Evolutionary conservation across 805 yeast species (phyloP), one percentile per base, ranked within the genome.

Genomic region (Pichia membranifaciens): DNA sequence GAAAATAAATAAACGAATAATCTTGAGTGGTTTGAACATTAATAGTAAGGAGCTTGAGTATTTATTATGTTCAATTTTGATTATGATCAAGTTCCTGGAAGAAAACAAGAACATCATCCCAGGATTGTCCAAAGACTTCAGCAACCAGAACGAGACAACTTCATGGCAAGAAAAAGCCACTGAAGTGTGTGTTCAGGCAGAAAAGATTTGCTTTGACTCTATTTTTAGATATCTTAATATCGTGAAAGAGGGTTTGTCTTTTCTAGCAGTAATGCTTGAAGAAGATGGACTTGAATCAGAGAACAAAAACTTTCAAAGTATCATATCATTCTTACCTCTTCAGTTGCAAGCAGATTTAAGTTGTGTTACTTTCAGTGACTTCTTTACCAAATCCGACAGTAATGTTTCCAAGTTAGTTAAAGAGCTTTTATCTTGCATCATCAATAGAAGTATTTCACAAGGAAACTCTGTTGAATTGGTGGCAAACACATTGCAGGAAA

Each of bases 381-480:
- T 93, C 48, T 84, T 93, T 60, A 81, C 90, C 13, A 87, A 93
- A 15, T 72, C 70, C 32, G 81, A 73, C 39, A 74, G 72, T 15
- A 50, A 58, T 35, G 82, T 81, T 13, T 73, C 75, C 35, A 79
- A 79, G 43, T 71, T 88, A 40, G 81, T 91, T 23, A 87, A 87
- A 62, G 98, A 91, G 57, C 79, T 95, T 33, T 75, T 93, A 39
- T 84, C 95, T 2, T 85, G 96, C 1, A 81, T 93, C 33, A 89
- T 93, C 52, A 90, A 90, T 66, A 84, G 84, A 62, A 87, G 86
- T 54, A 89, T 93, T 48, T 74, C 87, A 34, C 80, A 86, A 54
- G 98, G 99, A n/a, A 91, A 87, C 4, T 85, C 96, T 0, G 91
- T 93, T 39, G 98, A 91, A 61, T 73, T 84, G 48, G 87, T 91